phyloP scores from a whole-genome alignment of 371 early-diverging fungal species.

The Zychaea mexicana region DNA sequence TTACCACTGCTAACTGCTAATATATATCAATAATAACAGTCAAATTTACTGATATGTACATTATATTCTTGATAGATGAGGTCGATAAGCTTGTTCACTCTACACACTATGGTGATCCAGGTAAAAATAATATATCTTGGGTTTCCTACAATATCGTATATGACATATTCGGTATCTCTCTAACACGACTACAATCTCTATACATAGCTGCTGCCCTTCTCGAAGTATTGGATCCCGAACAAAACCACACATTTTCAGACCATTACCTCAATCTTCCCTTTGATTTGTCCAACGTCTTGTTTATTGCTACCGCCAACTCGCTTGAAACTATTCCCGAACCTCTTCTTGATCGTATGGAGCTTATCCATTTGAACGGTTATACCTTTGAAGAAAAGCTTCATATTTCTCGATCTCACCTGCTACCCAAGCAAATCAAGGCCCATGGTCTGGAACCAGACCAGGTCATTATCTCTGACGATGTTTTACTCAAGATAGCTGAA shows the following conservation, averaged over 20 bases:
- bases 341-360: slow-evolving; percentile 86
- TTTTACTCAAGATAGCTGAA: slow-evolving; percentile 63
- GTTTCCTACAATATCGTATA: too few relatives aligned
- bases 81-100: slow-evolving; percentile 79
- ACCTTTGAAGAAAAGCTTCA: slow-evolving; percentile 80
- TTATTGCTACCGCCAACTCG: slow-evolving; percentile 89
- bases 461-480: slow-evolving; percentile 57
- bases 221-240: slow-evolving; percentile 82
- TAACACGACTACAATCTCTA: too few relatives aligned
- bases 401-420: slow-evolving; percentile 52
- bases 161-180: slow-evolving; percentile 53
- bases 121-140: too few relatives aligned
- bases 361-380: slow-evolving; percentile 83
- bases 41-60: too few relatives aligned
- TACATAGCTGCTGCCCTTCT: slow-evolving; percentile 82
- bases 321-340: slow-evolving; percentile 80
- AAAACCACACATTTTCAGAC: slow-evolving; percentile 79
- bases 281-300: slow-evolving; percentile 83
- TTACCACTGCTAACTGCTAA: too few relatives aligned
- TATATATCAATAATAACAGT: too few relatives aligned
- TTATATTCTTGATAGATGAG: too few relatives aligned
- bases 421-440: slow-evolving; percentile 70
- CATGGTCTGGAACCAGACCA: slow-evolving; percentile 65
- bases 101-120: slow-evolving; percentile 78
- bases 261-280: slow-evolving; percentile 86